Conservation (phyloP, 2,329 filamentous ascomycete genomes). For the Capronia coronata region DNA sequence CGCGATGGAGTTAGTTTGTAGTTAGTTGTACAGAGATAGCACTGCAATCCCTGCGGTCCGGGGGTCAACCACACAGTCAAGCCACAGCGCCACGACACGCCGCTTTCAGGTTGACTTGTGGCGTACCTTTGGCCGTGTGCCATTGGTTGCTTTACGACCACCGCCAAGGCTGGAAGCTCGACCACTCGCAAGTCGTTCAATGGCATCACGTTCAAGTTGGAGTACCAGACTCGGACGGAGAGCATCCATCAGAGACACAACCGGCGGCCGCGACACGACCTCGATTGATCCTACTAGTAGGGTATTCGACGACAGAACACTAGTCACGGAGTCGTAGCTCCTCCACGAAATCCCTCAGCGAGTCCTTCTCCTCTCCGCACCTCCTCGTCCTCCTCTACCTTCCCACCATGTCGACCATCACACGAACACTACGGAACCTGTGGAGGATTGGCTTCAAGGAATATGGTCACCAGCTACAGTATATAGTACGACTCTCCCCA, state of each 20-base stretch:
- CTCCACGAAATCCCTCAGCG: not conserved
- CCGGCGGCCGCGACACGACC: not conserved
- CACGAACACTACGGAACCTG: constrained; percentile 79
- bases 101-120: not conserved
- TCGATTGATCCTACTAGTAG: not conserved
- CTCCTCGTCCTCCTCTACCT: not conserved
- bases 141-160: not conserved
- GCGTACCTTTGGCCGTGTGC: not conserved
- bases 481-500: constrained; percentile 26
- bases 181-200: not conserved
- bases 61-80: not conserved
- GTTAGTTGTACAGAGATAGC: no score
- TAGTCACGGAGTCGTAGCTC: not conserved
- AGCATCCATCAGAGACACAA: not conserved
- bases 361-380: constrained; percentile 1
- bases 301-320: not conserved
- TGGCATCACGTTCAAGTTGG: no score
- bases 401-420: constrained; percentile 75
- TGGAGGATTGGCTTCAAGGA: constrained; percentile 87
- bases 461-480: constrained; percentile 80
- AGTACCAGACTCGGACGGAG: not conserved
- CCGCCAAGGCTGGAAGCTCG: not conserved
- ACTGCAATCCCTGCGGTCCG: no score
- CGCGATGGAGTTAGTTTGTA: no score
- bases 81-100: not conserved